Base-by-base conservation (phyloP, 169 alveolate species). In the Cryptosporidium bovis region DNA sequence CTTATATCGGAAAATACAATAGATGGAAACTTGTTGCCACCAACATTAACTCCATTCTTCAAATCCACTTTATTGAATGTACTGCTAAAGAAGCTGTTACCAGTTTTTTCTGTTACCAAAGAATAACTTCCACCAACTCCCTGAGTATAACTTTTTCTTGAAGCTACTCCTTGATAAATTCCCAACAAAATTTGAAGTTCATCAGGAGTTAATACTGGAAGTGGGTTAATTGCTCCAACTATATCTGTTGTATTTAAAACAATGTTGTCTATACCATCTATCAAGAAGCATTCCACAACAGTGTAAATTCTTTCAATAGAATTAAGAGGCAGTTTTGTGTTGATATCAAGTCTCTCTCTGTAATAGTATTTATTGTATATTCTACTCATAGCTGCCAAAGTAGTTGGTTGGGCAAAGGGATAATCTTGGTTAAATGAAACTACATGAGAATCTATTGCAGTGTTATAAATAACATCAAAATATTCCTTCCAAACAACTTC, bases 351-450 rank as follows among this genome's bases (percentile, higher is more conserved):
- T 24, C 48, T 44, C 64, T 56, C 77, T 24, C 64, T 60, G 40
- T 77, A 77, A 36, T 58, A 77, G 29, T 56, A 44, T 29, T 56
- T 77, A 31, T 31, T 40, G 48, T 55, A 48, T 0, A 77, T 77
- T 77, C 87, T 56, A 24, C 48, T 77, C 48, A 77, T 77, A 20
- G 50, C 87, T 33, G 87, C 60, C 40, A 77, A 46, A 29, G 87
- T 77, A 10, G 51, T 77, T 77, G 87, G 87, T 34, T 77, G 87
- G 0, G 87, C 87, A 77, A 77, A 77, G n/a, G 87, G 87, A 77
- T 77, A 77, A 20, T 77, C 87, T 44, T 77, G 87, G 27, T 77
- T 77, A 40, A 60, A 77, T 2, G 87, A 62, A 2, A 77, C 20
- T n/a, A 7, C n/a, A 15, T 77, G 69, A 5, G 46, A 40, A 15